Base-by-base conservation (phyloP, 1,139 yeast genomes). In the Zygoascus meyerae region DNA sequence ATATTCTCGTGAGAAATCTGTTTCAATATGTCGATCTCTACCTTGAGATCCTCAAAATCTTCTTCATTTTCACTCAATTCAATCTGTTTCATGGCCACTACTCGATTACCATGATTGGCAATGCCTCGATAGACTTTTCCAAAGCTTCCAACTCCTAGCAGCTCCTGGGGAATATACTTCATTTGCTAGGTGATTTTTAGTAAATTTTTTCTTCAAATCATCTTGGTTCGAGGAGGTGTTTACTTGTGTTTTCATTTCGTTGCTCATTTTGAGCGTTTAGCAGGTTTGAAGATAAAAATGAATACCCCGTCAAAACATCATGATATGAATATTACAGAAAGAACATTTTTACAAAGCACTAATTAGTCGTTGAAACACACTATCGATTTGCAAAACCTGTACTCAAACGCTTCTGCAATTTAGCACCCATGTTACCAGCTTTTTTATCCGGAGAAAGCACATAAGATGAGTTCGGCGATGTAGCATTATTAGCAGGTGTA, bases 41-140 rank as follows among this genome's bases (percentile, higher is more conserved):
- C 16, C 2, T 41, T 12, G 8, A 36, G n/a, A 62, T 81, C 89
- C 28, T 85, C 72, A 48, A 85, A 62, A 6, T 78, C 74, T 37
- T 75, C 76, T 38, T 86, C 77, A 46, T 86, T 94, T 47, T 86
- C 95, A 17, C 78, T 80, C 34, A 57, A 60, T 44, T 87, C 66
- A 57, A 89, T 76, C 12, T 85, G 82, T 63, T 89, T 89, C 21
- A 89, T 74, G 4, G 97, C 97, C 38, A 84, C 87, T 2, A 73
- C 62, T 32, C 62, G 48, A 32, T 56, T 56, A 15, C 30, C 26
- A 14, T 15, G 30, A 5, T 28, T 16, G 5, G 35, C 42, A 11
- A 18, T 14, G 5, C 48, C 51, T 7, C 47, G 46, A 29, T 45
- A 48, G n/a, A 48, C 51, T 17, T 34, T 26, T 11, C 51, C 51